These are phyloP conservation scores for Aspergillus saccharolyticus DNA, from an alignment of 495 filamentous ascomycete genomes.

Conservation along the genomic window DNA sequence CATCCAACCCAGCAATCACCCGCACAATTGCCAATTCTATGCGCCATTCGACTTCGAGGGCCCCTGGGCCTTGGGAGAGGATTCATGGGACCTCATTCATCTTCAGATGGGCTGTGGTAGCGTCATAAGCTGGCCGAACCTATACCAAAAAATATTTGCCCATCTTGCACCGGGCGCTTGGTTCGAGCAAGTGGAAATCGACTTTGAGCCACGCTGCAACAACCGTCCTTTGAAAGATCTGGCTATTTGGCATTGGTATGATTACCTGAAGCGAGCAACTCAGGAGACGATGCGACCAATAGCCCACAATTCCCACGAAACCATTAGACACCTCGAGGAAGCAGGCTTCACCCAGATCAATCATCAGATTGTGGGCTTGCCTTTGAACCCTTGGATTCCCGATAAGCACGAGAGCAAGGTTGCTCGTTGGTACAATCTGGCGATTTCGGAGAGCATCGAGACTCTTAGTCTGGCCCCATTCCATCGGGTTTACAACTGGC, in stretches of 20 bases:
- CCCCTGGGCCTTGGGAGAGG: conserved; percentile 69
- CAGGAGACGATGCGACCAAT: conserved; percentile 59
- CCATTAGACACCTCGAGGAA: conserved; percentile 55
- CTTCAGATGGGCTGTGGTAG: conserved; percentile 77
- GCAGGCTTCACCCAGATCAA: conserved; percentile 83
- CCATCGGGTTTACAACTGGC: conserved; percentile 59
- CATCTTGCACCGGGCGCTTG: conserved; percentile 80
- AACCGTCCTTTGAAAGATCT: conserved; percentile 55
- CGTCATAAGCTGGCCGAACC: conserved; percentile 68
- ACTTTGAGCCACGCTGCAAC: conserved; percentile 73
- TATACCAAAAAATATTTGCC: conserved; percentile 67
- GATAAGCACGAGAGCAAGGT: conserved; percentile 65
- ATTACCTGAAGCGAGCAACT: conserved; percentile 66
- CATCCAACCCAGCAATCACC: conserved; percentile 74
- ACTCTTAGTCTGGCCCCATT: conserved; percentile 71
- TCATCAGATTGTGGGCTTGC: conserved; percentile 65
- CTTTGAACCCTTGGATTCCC: conserved; percentile 73
- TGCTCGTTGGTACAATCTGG: conserved; percentile 82
- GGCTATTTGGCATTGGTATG: conserved; percentile 60
- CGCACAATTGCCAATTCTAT: conserved; percentile 63
- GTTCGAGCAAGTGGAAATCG: conserved; percentile 92
- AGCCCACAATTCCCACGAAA: conserved; percentile 55
- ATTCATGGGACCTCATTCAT: conserved; percentile 83
- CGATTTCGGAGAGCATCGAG: conserved; percentile 65
- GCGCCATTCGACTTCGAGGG: conserved; percentile 71